Conservation (phyloP, 2,329 filamentous ascomycete genomes). For the Eurotiales sp. region DNA sequence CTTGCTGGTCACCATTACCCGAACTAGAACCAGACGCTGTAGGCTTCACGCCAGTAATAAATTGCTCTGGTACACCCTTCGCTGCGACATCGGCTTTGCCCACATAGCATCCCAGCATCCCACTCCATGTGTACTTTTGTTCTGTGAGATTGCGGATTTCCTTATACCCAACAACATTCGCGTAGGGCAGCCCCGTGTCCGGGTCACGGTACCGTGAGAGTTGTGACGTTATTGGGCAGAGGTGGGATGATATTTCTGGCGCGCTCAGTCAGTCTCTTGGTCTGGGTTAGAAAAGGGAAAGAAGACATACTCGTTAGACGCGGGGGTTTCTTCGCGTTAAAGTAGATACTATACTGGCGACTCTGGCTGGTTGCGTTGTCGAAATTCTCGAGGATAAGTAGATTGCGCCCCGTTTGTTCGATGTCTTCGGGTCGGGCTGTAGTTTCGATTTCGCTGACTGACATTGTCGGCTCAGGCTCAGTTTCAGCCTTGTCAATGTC, state of each 20-base stretch:
- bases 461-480: slow-evolving; percentile 8
- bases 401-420: slow-evolving; percentile 53
- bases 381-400: slow-evolving; percentile 58
- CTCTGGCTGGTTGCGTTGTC: slow-evolving; percentile 53
- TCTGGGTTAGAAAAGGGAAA: slow-evolving; percentile 5
- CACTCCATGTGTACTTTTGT: slow-evolving; percentile 79
- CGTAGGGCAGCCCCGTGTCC: slow-evolving; percentile 75
- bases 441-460: slow-evolving; percentile 13
- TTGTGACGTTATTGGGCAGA: slow-evolving; percentile 79
- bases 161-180: slow-evolving; percentile 70
- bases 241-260: slow-evolving; percentile 44
- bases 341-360: slow-evolving; percentile 54
- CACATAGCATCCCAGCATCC: slow-evolving; percentile 76
- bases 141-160: slow-evolving; percentile 71
- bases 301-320: slow-evolving; percentile 47
- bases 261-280: slow-evolving; percentile 11
- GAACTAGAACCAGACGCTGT: background rate
- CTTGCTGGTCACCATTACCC: no score
- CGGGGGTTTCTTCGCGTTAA: slow-evolving; percentile 48
- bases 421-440: slow-evolving; percentile 34
- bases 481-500: slow-evolving; percentile 16
- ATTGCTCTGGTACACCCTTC: slow-evolving; percentile 76
- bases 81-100: slow-evolving; percentile 59
- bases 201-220: slow-evolving; percentile 82
- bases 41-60: slow-evolving; percentile 42